phyloP scores from a whole-genome alignment of 768 basidiomycete species.

The Kwoniella dejecticola region DNA sequence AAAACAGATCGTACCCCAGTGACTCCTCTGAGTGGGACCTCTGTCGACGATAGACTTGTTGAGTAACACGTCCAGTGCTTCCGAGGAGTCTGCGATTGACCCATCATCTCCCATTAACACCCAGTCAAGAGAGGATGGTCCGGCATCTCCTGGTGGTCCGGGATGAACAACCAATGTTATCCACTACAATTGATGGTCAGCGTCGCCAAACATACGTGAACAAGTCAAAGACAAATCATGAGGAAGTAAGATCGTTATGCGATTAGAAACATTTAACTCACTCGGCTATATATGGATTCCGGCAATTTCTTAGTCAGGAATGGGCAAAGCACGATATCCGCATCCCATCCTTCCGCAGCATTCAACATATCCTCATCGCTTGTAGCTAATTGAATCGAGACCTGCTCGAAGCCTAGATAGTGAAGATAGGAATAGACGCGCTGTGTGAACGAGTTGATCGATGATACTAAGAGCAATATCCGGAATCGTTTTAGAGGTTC shows the following conservation, averaged over 20 bases:
- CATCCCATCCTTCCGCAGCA: slow-evolving; percentile 31
- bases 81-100: slow-evolving; percentile 20
- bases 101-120: slow-evolving; percentile 46
- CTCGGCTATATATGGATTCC: slow-evolving; percentile 32
- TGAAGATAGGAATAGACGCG: slow-evolving; percentile 34
- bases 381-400: slow-evolving; percentile 41
- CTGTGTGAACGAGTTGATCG: slow-evolving; percentile 49
- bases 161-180: slow-evolving; percentile 50
- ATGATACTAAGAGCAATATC: slow-evolving; percentile 41
- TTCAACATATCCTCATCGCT: slow-evolving; percentile 40
- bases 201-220: neutral
- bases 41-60: slow-evolving; percentile 8
- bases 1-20: slow-evolving; percentile 49
- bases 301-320: slow-evolving; percentile 49
- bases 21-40: slow-evolving; percentile 20
- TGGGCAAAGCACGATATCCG: slow-evolving; percentile 43
- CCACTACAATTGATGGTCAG: slow-evolving; percentile 22
- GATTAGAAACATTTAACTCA: too few relatives aligned
- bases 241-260: too few relatives aligned
- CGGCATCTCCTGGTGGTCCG: slow-evolving; percentile 51
- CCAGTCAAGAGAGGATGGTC: slow-evolving; percentile 52
- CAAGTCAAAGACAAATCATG: neutral
- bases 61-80: slow-evolving; percentile 28
- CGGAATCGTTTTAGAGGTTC: slow-evolving; percentile 23
- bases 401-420: slow-evolving; percentile 32